phyloP scores from a whole-genome alignment of 2,329 filamentous ascomycete species.

The Aureobasidium sp. region DNA sequence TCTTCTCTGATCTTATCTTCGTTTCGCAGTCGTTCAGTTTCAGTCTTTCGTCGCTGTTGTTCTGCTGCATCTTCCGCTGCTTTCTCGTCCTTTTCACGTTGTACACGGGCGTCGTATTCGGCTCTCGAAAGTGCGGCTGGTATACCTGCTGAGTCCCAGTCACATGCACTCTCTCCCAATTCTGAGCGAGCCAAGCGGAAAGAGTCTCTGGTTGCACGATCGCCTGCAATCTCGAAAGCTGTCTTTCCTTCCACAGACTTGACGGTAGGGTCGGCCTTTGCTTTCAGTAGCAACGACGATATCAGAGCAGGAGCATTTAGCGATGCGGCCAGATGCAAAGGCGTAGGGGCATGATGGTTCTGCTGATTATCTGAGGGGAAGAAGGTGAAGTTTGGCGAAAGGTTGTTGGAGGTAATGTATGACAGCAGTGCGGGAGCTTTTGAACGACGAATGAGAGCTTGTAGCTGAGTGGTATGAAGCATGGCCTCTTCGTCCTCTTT shows the following conservation, averaged over 20 bases:
- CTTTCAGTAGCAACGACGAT: conserved; percentile 65
- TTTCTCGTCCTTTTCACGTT: conserved; percentile 60
- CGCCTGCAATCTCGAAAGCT: conserved; percentile 78
- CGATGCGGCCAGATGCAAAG: conserved; percentile 76
- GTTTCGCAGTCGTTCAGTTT: conserved; percentile 61
- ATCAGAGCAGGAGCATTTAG: conserved; percentile 74
- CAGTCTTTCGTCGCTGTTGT: conserved; percentile 57
- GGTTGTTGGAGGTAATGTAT: conserved; percentile 68
- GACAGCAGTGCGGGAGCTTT: conserved; percentile 80
- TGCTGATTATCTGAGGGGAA: conserved; percentile 55
- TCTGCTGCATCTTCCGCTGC: conserved; percentile 55
- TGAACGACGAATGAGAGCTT: conserved; percentile 77
- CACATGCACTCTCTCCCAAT: conserved; percentile 65
- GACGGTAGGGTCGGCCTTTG: conserved; percentile 62
- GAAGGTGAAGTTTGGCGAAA: conserved; percentile 67
- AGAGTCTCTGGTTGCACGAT: conserved; percentile 76
- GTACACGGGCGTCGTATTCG: conserved; percentile 61
- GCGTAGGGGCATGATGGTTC: conserved; percentile 72
- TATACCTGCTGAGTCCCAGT: conserved; percentile 70
- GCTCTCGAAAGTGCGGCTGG: conserved; percentile 60
- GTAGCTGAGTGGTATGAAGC: conserved; percentile 81
- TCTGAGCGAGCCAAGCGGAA: conserved; percentile 82
- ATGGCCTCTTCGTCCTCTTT: conserved; percentile 77
- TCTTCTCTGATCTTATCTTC: conserved; percentile 53
- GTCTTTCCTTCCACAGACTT: conserved; percentile 70